Base-by-base conservation (phyloP, 1,139 yeast genomes). In the Yamadazyma diospyri region DNA sequence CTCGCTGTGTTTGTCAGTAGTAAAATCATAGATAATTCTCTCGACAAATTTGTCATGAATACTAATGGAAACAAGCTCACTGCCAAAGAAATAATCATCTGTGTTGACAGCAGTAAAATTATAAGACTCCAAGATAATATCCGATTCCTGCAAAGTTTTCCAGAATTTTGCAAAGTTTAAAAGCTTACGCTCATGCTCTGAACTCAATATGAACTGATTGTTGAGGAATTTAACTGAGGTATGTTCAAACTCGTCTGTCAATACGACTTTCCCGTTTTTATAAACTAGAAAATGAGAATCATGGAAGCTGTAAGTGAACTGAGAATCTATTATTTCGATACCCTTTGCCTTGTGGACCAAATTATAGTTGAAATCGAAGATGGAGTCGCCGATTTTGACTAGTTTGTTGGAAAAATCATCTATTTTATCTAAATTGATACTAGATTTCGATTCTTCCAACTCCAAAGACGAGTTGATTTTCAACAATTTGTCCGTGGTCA, bases 81-180 rank as follows among this genome's bases (percentile, higher is more conserved):
- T 28, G 16, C 29, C 41, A 16, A 39, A 34, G 3, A 40, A n/a
- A 16, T 39, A 44, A 21, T 39, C 42, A 23, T 34, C 27, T 2
- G 39, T 25, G 16, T 35, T 39, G 6, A 29, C 29, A 5, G 30
- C 29, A 8, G 45, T 24, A 16, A 39, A 41, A 25, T 42, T 40
- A 28, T 36, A 41, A 13, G 42, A 32, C n/a, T 43, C 47, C 15
- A 42, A 32, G 16, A 31, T 35, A 23, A 45, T 42, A 2, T 37
- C 36, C 16, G 41, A 20, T 17, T 41, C 46, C 15, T 41, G 38
- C 5, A 38, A 31, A 12, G 55, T 45, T 3, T 44, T 34, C 33
- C 57, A 47, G 23, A 53, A 58, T 36, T 61, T 61, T 6, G 57
- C 49, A 30, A 64, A 45, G 36, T 63, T 65, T 27, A 50, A 49